Evolutionary conservation across 2,329 filamentous ascomycete species (phyloP).

Genomic region (Penicillium sp.): DNA sequence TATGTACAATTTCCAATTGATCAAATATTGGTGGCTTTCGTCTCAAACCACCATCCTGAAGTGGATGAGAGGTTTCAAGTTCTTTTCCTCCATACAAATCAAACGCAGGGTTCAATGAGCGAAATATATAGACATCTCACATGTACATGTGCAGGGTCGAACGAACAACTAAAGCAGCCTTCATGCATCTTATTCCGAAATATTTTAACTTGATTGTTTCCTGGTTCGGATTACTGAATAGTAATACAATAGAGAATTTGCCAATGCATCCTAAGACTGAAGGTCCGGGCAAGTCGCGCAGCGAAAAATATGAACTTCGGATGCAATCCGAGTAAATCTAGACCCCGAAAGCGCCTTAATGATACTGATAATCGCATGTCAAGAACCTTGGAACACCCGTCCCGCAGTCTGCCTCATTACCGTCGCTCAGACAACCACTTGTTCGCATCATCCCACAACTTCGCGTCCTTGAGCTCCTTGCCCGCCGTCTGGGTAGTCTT

Average conservation of each 20-base stretch:
- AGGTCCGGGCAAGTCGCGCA: constrained; percentile 5
- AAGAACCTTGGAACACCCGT: not conserved
- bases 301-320: constrained; percentile 7
- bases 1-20: not conserved
- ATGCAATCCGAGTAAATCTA: constrained; percentile 9
- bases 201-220: constrained; percentile 5
- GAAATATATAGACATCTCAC: not conserved
- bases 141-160: not conserved
- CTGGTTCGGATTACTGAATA: constrained; percentile 21
- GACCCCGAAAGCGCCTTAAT: constrained; percentile 10
- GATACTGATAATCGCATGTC: constrained; percentile 3
- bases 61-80: not conserved
- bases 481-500: constrained; percentile 58
- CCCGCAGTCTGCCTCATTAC: constrained; percentile 22
- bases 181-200: too few species aligned
- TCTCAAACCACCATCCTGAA: too few species aligned
- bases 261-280: constrained; percentile 4
- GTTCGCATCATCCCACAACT: constrained; percentile 61
- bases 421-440: constrained; percentile 55
- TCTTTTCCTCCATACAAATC: not conserved
- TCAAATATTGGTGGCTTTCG: not conserved
- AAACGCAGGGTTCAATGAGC: not conserved
- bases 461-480: constrained; percentile 53
- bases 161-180: too few species aligned
- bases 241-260: constrained; percentile 25